A percentile compares a stretch with the other conserved stretches of the same genome.
Evolutionary conservation across 768 basidiomycete species (phyloP).

Genomic region (Boletus rubescentipes): DNA sequence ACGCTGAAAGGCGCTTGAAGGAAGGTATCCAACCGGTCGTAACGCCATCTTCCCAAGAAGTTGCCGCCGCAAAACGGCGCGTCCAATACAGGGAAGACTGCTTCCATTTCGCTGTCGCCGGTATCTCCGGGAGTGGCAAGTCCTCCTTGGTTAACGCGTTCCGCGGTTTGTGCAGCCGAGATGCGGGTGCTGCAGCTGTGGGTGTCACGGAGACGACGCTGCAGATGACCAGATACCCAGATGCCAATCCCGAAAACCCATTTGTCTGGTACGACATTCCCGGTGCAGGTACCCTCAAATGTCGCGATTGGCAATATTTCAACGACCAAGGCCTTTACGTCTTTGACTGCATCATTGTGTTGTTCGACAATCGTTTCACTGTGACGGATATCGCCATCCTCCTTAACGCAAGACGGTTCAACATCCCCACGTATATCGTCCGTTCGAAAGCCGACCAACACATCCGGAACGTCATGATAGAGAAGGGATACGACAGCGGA

Average conservation of each 20-base stretch:
- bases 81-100: slow-evolving; percentile 26
- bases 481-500: slow-evolving; percentile 21
- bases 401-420: slow-evolving; percentile 13
- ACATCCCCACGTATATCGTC: slow-evolving; percentile 23
- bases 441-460: slow-evolving; percentile 26
- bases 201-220: slow-evolving; percentile 22
- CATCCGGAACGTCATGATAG: slow-evolving; percentile 20
- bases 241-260: slow-evolving; percentile 11
- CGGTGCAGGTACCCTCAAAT: slow-evolving; percentile 21
- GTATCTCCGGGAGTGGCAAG: slow-evolving; percentile 35
- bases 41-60: slow-evolving; percentile 11
- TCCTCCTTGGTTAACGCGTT: slow-evolving; percentile 39
- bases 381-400: slow-evolving; percentile 23
- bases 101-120: slow-evolving; percentile 37
- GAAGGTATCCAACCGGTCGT: slow-evolving; percentile 26
- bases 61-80: slow-evolving; percentile 14
- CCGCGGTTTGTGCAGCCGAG: slow-evolving; percentile 29
- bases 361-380: slow-evolving; percentile 25
- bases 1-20: slow-evolving; percentile 15
- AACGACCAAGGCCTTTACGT: slow-evolving; percentile 24
- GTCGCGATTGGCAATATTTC: slow-evolving; percentile 24
- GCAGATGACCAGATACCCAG: slow-evolving; percentile 13
- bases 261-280: slow-evolving; percentile 27
- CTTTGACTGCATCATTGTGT: slow-evolving; percentile 23
- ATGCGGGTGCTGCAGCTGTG: slow-evolving; percentile 16